These are phyloP conservation scores for Gentiana macrophylla DNA, from an alignment of 257 asterid species.

Conservation along the genomic window DNA sequence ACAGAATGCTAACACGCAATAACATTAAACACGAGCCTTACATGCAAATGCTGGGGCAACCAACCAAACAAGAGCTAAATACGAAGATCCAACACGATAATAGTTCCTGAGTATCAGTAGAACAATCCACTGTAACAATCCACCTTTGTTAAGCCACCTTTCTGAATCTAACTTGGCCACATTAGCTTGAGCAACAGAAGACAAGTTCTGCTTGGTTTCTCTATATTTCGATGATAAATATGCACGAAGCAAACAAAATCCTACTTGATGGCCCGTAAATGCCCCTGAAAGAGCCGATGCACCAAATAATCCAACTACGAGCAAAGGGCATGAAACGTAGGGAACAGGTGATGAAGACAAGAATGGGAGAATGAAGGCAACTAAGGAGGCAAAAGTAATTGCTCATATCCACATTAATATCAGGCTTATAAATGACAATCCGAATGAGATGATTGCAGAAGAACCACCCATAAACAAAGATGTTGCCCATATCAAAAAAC, in stretches of 20 bases:
- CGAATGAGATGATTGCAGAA: conserved; percentile 50
- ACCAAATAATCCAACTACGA: conserved; percentile 65
- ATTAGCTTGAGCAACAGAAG: conserved; percentile 32
- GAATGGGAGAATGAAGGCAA: conserved; percentile 26
- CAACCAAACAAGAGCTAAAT: conserved; percentile 76
- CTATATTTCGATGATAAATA: conserved; percentile 34
- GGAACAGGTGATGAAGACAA: conserved; percentile 75
- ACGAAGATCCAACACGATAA: conserved; percentile 59
- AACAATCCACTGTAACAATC: conserved; percentile 70
- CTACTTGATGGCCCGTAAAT: conserved; percentile 72
- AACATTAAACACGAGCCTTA: conserved; percentile 28
- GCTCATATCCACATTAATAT: conserved; percentile 81
- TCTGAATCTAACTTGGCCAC: conserved; percentile 87
- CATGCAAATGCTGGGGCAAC: conserved; percentile 88
- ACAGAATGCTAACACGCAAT: too few species aligned
- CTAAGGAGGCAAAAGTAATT: conserved; percentile 28
- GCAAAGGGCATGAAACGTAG: conserved; percentile 64
- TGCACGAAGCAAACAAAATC: conserved; percentile 42
- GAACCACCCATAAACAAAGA: conserved; percentile 27
- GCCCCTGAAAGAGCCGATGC: conserved; percentile 96
- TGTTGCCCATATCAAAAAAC: too few species aligned
- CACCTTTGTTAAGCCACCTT: conserved; percentile 88
- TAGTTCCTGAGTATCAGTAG: conserved; percentile 54
- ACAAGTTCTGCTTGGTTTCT: conserved; percentile 31
- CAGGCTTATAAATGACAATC: conserved; percentile 48